Evolutionary conservation across 2,329 filamentous ascomycete species (phyloP).

Genomic region (Periconia macrospinosa): DNA sequence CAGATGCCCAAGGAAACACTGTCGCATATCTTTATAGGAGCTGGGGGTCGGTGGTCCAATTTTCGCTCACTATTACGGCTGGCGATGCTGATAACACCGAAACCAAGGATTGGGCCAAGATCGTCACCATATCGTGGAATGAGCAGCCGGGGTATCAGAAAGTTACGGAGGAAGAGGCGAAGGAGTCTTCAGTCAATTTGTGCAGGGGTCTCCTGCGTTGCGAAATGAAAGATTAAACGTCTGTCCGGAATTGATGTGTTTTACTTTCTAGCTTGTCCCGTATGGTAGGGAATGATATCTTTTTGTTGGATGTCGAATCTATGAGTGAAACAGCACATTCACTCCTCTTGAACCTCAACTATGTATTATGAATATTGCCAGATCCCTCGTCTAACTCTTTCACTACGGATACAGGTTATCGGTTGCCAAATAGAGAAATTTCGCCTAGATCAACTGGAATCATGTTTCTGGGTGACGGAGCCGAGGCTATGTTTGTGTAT

Average conservation of each 20-base stretch:
- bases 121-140: constrained; percentile 15
- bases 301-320: too few species aligned
- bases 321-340: too few species aligned
- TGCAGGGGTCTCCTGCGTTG: constrained; percentile 13
- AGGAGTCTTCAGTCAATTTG: constrained; percentile 7
- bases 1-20: constrained; percentile 6
- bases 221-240: constrained; percentile 2
- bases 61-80: constrained; percentile 8
- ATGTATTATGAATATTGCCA: too few species aligned
- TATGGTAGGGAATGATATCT: too few species aligned
- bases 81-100: constrained; percentile 13
- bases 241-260: background rate
- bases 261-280: background rate
- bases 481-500: too few species aligned
- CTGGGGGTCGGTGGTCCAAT: constrained; percentile 5
- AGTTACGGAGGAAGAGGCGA: constrained; percentile 13
- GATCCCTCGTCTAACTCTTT: too few species aligned
- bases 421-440: too few species aligned
- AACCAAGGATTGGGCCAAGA: constrained; percentile 14
- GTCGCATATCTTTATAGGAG: constrained; percentile 9
- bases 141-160: constrained; percentile 1
- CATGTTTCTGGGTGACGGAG: too few species aligned
- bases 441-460: too few species aligned
- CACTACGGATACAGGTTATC: too few species aligned
- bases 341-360: too few species aligned